Conservation (phyloP, 2,329 filamentous ascomycete species). For the Shiraia bambusicola region DNA sequence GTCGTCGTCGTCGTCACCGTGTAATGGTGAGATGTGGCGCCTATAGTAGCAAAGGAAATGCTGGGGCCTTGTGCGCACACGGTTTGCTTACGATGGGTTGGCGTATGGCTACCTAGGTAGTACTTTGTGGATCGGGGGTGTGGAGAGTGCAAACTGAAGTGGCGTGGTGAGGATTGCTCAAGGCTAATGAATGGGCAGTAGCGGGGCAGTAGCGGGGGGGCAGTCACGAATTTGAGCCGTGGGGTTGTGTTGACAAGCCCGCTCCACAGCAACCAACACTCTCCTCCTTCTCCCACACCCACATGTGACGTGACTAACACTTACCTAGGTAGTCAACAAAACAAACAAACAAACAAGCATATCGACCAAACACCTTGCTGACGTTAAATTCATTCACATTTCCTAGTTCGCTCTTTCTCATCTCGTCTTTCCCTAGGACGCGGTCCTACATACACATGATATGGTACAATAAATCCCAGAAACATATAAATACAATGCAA, state of each 20-base stretch:
- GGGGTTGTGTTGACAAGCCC: constrained; percentile 21
- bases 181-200: constrained; percentile 25
- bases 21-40: constrained; percentile 5
- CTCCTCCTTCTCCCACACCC: constrained; percentile 5
- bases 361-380: constrained; percentile 2
- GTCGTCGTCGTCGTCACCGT: constrained; percentile 23
- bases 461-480: constrained; percentile 37
- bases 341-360: not conserved
- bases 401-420: constrained; percentile 33
- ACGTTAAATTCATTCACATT: constrained; percentile 28
- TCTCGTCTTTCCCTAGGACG: constrained; percentile 30
- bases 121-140: constrained; percentile 15
- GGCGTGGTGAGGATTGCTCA: constrained; percentile 12
- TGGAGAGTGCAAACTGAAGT: constrained; percentile 16
- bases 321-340: no score
- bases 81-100: constrained; percentile 31
- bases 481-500: constrained; percentile 33
- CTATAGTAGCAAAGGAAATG: not conserved
- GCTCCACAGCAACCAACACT: constrained; percentile 25
- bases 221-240: constrained; percentile 20
- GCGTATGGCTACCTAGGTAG: constrained; percentile 22
- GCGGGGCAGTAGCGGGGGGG: constrained; percentile 2
- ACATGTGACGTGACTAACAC: no score
- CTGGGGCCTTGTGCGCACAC: constrained; percentile 18
- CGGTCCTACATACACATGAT: constrained; percentile 39